Percentiles rank a stretch among this genome's conserved stretches.
These are phyloP conservation scores for Gossypium mustelinum DNA, from an alignment of 345 rosid genomes.

Conservation along the genomic window DNA sequence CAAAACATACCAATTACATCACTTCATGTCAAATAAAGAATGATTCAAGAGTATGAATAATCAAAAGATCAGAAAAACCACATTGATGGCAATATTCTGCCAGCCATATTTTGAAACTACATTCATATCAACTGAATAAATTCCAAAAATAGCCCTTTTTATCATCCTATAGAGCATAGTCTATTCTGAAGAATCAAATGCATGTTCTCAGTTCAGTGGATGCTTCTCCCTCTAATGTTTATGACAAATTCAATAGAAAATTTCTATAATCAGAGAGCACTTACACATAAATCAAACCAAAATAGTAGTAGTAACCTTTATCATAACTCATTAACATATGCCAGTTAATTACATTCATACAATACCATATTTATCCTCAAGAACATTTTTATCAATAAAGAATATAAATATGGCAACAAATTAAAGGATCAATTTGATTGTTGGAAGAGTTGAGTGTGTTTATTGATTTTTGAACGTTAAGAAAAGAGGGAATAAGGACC, in stretches of 20 bases:
- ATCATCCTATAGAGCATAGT: background rate
- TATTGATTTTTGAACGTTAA: background rate
- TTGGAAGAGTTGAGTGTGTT: background rate
- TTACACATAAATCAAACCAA: background rate
- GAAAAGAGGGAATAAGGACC: background rate
- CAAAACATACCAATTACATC: slow-evolving; percentile 12
- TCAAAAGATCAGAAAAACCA: background rate
- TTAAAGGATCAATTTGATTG: background rate
- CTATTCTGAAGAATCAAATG: background rate
- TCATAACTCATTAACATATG: background rate
- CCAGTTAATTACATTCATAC: background rate
- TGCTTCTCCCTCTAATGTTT: background rate
- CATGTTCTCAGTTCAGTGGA: background rate
- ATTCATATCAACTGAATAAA: slow-evolving; percentile 2
- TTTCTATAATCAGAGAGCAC: background rate
- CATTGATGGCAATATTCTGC: background rate
- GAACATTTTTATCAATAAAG: background rate
- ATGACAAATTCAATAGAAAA: background rate
- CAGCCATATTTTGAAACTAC: background rate
- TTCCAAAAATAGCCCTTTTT: background rate
- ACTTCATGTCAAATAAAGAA: background rate
- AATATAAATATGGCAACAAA: background rate
- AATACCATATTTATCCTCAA: background rate
- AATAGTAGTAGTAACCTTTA: background rate
- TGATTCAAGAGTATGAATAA: background rate